A percentile compares a stretch with the other conserved stretches of the same genome.
Evolutionary conservation across 768 basidiomycete species (phyloP).

Genomic region (Phlebiopsis gigantea): DNA sequence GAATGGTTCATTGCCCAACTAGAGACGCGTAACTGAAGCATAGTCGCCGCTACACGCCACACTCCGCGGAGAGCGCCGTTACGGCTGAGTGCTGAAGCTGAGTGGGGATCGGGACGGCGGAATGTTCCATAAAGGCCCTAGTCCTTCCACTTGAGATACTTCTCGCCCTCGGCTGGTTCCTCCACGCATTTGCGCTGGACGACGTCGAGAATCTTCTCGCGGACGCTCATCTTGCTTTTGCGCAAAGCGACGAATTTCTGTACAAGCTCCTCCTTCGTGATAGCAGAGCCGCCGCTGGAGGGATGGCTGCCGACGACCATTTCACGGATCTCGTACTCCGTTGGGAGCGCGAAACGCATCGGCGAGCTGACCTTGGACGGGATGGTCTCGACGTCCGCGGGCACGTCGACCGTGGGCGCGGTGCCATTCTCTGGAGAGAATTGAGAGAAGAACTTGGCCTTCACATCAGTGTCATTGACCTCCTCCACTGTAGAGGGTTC

Average conservation of each 20-base stretch:
- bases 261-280: slow-evolving; percentile 61
- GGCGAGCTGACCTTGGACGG: slow-evolving; percentile 19
- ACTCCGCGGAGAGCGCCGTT: not conserved
- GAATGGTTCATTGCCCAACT: not conserved
- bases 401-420: slow-evolving; percentile 23
- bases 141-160: slow-evolving; percentile 59
- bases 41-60: not conserved
- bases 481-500: slow-evolving; percentile 56
- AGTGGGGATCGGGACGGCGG: not conserved
- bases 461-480: slow-evolving; percentile 49
- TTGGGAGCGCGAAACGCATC: slow-evolving; percentile 59
- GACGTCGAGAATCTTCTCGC: slow-evolving; percentile 75
- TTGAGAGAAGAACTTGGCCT: slow-evolving; percentile 62
- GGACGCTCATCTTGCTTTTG: slow-evolving; percentile 53
- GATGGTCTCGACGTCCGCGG: slow-evolving; percentile 18
- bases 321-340: slow-evolving; percentile 66
- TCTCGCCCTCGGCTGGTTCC: slow-evolving; percentile 53
- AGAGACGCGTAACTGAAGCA: not conserved
- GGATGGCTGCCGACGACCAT: slow-evolving; percentile 60
- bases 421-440: slow-evolving; percentile 37
- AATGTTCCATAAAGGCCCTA: slow-evolving; percentile 10
- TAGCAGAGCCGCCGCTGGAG: slow-evolving; percentile 55
- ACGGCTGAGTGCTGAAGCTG: not conserved
- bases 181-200: slow-evolving; percentile 61
- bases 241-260: slow-evolving; percentile 45